These are phyloP conservation scores for Yamadazyma dushanensis DNA, from an alignment of 1,139 yeast species.

Conservation along the genomic window DNA sequence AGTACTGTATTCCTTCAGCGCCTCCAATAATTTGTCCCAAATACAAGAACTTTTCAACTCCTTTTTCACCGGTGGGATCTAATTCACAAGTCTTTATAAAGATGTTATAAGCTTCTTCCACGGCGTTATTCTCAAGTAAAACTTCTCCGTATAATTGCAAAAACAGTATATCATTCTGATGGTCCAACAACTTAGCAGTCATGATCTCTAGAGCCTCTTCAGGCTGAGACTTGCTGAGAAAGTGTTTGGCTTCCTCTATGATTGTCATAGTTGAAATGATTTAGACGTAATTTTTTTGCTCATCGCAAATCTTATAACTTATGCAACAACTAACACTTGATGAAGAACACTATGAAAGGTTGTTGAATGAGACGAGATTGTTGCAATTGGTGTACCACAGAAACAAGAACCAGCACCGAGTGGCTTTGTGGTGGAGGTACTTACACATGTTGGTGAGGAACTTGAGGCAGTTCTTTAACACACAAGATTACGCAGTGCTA, in stretches of 20 bases:
- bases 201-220: constrained; percentile 41
- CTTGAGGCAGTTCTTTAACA: constrained; percentile 36
- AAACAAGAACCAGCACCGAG: constrained; percentile 75
- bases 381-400: constrained; percentile 67
- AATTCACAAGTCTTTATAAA: constrained; percentile 63
- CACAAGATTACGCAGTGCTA: constrained; percentile 23
- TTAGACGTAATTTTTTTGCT: constrained; percentile 5
- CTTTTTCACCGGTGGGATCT: constrained; percentile 65
- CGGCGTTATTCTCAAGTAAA: constrained; percentile 72
- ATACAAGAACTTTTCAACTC: constrained; percentile 81
- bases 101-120: constrained; percentile 73
- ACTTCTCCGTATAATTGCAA: constrained; percentile 65
- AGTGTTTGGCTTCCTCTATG: constrained; percentile 27
- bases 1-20: constrained; percentile 63
- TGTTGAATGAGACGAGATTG: constrained; percentile 50
- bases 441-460: constrained; percentile 64
- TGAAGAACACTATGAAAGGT: constrained; percentile 2
- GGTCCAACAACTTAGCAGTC: constrained; percentile 26
- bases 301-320: constrained; percentile 5
- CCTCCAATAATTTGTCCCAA: constrained; percentile 93
- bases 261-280: constrained; percentile 8
- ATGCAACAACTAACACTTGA: background rate
- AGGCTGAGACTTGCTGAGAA: constrained; percentile 40
- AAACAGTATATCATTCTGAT: constrained; percentile 32
- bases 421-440: constrained; percentile 73